A percentile compares a stretch with the other conserved stretches of the same genome.
phyloP scores from a whole-genome alignment of 768 basidiomycete genomes.

The Mycena sanguinolenta region DNA sequence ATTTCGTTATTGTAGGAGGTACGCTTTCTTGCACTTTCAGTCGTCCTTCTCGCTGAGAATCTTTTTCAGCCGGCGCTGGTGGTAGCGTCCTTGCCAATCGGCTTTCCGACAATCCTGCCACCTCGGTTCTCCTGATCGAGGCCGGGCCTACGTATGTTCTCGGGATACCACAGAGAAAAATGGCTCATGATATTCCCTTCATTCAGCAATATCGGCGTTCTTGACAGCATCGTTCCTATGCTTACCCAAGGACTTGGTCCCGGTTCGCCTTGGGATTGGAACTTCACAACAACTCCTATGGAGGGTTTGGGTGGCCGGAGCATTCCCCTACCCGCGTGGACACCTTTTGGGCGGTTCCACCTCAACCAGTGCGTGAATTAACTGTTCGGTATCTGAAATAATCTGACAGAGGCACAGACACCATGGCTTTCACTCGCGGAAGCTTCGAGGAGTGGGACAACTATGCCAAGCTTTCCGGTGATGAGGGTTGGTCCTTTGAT shows the following conservation, averaged over 20 bases:
- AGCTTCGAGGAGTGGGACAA: conserved; percentile 63
- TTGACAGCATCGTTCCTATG: conserved; percentile 21
- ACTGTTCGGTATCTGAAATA: too few species aligned
- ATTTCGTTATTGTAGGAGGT: conserved; percentile 27
- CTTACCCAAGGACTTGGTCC: conserved; percentile 12
- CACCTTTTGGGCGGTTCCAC: conserved; percentile 49
- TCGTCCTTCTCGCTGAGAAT: neutral
- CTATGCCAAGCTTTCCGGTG: conserved; percentile 59
- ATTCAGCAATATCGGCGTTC: conserved; percentile 20
- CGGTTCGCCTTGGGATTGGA: conserved; percentile 46
- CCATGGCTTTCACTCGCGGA: conserved; percentile 48
- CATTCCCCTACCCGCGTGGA: conserved; percentile 44
- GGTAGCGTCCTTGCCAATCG: conserved; percentile 27
- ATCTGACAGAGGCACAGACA: conserved; percentile 30
- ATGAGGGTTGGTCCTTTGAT: conserved; percentile 58
- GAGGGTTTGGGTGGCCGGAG: conserved; percentile 37
- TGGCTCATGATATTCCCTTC: neutral
- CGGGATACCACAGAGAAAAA: neutral
- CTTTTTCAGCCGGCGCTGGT: conserved; percentile 18
- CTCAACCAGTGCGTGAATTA: conserved; percentile 44
- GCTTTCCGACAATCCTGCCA: conserved; percentile 8
- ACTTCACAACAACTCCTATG: conserved; percentile 52
- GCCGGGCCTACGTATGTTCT: conserved; percentile 24
- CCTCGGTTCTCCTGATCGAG: conserved; percentile 23
- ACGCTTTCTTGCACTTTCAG: neutral